Percentiles rank a stretch among this genome's conserved stretches.
Evolutionary conservation across 1,284 basidiomycete species (phyloP).

Genomic region (Ceratobasidium sp.): DNA sequence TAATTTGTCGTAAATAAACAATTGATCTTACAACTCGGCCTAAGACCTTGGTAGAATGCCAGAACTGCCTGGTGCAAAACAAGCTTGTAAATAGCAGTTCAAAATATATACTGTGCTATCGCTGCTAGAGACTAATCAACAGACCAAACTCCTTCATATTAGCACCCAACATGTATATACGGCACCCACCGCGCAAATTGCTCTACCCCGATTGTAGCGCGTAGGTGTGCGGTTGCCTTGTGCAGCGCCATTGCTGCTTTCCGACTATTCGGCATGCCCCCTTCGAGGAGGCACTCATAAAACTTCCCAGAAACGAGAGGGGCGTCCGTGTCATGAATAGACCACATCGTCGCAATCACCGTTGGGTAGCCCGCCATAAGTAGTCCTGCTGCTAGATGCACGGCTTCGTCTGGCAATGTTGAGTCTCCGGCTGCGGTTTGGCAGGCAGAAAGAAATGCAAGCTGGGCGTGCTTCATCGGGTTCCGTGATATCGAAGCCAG

Average conservation of each 20-base stretch:
- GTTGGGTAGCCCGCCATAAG: conserved; percentile 14
- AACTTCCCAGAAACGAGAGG: no score
- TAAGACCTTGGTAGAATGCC: no score
- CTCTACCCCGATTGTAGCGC: neutral
- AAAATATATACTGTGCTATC: no score
- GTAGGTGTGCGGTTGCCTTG: neutral
- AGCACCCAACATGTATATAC: conserved; percentile 2
- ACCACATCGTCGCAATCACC: conserved; percentile 31
- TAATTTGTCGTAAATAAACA: no score
- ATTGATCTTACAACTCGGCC: no score
- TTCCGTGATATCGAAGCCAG: conserved; percentile 1
- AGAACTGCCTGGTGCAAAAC: no score
- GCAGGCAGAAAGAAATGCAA: conserved; percentile 17
- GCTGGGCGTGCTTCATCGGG: neutral
- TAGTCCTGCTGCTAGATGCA: conserved; percentile 16
- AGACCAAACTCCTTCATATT: no score
- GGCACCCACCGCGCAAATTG: neutral
- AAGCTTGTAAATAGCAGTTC: no score
- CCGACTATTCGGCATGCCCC: neutral
- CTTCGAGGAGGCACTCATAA: neutral
- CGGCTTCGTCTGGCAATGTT: neutral
- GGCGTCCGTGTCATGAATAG: conserved; percentile 5
- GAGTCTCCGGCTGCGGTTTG: neutral
- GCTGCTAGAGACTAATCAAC: no score
- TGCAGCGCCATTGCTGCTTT: conserved; percentile 4